Evolutionary conservation across 2,329 filamentous ascomycete species (phyloP).

Genomic region (Diaporthe eres): DNA sequence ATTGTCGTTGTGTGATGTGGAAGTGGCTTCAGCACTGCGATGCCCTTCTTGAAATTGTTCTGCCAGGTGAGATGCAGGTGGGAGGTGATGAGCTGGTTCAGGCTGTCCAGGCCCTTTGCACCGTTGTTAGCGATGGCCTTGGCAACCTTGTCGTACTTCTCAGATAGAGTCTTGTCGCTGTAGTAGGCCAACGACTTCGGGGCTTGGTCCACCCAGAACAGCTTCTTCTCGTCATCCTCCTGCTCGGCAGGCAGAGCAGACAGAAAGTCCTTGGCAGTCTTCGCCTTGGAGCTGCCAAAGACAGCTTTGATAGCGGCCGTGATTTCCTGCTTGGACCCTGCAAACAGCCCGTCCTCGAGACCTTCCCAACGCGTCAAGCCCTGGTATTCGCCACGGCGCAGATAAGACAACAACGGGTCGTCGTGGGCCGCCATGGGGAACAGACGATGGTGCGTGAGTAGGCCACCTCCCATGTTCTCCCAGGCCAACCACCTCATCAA

Average conservation of each 20-base stretch:
- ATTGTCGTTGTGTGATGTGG: conserved; percentile 81
- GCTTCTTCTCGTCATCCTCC: conserved; percentile 56
- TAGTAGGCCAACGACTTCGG: conserved; percentile 85
- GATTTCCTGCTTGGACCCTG: conserved; percentile 76
- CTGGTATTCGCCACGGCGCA: conserved; percentile 83
- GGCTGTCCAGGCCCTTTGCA: conserved; percentile 72
- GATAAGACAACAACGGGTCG: conserved; percentile 78
- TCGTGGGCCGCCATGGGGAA: conserved; percentile 86
- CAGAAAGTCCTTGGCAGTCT: conserved; percentile 73
- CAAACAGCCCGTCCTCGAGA: conserved; percentile 79
- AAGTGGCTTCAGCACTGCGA: conserved; percentile 85
- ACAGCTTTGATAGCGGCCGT: conserved; percentile 73
- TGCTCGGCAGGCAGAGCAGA: conserved; percentile 64
- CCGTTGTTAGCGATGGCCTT: conserved; percentile 71
- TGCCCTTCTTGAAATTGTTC: conserved; percentile 80
- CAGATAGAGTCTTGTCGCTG: conserved; percentile 71
- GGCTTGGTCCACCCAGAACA: conserved; percentile 75
- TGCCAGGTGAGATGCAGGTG: conserved; percentile 92
- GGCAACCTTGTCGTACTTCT: conserved; percentile 77
- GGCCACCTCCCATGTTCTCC: conserved; percentile 89
- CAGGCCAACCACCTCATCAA: conserved; percentile 91
- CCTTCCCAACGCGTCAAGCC: conserved; percentile 81
- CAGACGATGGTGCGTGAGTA: conserved; percentile 83
- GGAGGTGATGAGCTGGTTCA: conserved; percentile 83
- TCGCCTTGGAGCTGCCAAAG: conserved; percentile 68